Evolutionary conservation across 495 filamentous ascomycete genomes (phyloP), one percentile per base, ranked within the genome.

Genomic region (Annulohypoxylon moriforme): DNA sequence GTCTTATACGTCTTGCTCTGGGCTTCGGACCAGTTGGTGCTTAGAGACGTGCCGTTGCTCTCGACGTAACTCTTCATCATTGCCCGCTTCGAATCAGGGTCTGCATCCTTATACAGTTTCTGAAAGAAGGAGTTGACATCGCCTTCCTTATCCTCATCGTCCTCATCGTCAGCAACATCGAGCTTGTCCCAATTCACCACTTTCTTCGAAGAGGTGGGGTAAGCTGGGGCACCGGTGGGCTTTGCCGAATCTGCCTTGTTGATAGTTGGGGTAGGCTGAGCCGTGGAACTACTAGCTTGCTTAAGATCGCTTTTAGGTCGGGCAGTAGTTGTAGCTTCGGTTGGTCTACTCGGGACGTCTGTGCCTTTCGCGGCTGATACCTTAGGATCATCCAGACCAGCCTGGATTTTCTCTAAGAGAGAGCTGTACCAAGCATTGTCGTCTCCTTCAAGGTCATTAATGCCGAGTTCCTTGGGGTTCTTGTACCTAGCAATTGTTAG

Each of bases 11-110:
- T 91, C 31, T 88, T 88, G 64, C 85, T 89, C 16, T 88, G 86
- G 44, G 97, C 96, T 68, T 98, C 94, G 1, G 80, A 79, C 96
- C 96, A 99, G 70, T 95, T 92, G 1, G 96, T 99, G 77, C 94
- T 98, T 67, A 99, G 81, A 1, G 93, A 89, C 0, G 96, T 99
- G 1, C 96, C 96, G 71, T 95, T 93, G 77, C 94, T 97, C 82
- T 99, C 96, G 22, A 88, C 79, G 74, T 92, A 98, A 78, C 93
- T 97, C 87, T 99, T 99, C 88, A 97, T 93, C 96, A 99, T 99
- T 2, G 96, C 96, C 3, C 93, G 87, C 73, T 87, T 88, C 36
- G 93, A 93, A 67, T 99, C 94, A 0, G 89, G 87, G 59, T 92
- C 89, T 0, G 94, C 91, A 59, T 84, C 84, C 68, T 91, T 89